Percentiles rank a stretch among this genome's conserved stretches.
Evolutionary conservation across 306 rosid genomes (phyloP).

Genomic region (Fragaria ananassa): DNA sequence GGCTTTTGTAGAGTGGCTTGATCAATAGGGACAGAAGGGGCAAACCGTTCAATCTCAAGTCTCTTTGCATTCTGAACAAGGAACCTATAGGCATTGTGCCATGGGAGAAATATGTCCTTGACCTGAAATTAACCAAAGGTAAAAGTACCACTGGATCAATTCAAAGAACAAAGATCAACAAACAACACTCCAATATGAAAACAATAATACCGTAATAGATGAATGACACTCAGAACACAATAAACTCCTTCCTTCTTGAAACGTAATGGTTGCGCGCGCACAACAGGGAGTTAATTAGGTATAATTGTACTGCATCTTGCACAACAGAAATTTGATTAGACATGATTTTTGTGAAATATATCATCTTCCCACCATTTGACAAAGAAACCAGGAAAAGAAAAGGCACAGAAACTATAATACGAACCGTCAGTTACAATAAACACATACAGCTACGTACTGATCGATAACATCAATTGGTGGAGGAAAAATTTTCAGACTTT

Average conservation of each 20-base stretch:
- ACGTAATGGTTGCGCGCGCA: too few species aligned
- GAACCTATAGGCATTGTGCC: constrained; percentile 94
- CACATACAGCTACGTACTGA: constrained; percentile 81
- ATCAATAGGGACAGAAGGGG: constrained; percentile 58
- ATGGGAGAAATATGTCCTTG: constrained; percentile 50
- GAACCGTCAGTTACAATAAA: not conserved
- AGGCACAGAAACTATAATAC: not conserved
- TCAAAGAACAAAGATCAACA: too few species aligned
- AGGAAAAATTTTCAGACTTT: constrained; percentile 16
- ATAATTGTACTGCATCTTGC: too few species aligned
- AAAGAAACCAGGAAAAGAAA: not conserved
- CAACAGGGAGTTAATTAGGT: too few species aligned
- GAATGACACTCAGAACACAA: too few species aligned
- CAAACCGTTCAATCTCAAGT: constrained; percentile 82
- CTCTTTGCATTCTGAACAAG: constrained; percentile 95
- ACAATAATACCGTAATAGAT: too few species aligned
- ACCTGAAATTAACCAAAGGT: constrained; percentile 37
- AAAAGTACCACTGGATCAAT: too few species aligned
- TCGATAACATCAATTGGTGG: constrained; percentile 51
- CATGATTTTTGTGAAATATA: constrained; percentile 20
- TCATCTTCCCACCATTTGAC: too few species aligned
- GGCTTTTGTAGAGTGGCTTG: constrained; percentile 65
- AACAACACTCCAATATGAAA: too few species aligned
- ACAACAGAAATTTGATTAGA: too few species aligned
- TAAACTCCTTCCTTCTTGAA: too few species aligned